A percentile compares a stretch with the other conserved stretches of the same genome.
Evolutionary conservation across 2,329 filamentous ascomycete genomes (phyloP).

Genomic region (Cladophialophora immunda): DNA sequence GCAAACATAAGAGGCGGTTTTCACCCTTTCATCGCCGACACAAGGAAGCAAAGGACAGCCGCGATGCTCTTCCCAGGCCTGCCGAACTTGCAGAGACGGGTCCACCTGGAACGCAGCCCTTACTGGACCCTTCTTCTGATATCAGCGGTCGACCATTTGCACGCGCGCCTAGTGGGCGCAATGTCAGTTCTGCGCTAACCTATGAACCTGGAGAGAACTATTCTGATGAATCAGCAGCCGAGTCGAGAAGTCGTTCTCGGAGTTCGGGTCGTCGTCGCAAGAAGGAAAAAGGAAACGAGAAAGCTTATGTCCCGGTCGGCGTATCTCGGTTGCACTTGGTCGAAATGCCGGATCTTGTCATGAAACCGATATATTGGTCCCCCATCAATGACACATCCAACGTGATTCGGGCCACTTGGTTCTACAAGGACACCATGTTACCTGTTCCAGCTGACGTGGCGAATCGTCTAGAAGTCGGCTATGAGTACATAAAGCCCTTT

Average conservation of each 20-base stretch:
- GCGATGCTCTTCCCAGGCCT: conserved; percentile 40
- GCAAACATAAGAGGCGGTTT: conserved; percentile 46
- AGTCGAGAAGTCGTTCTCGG: conserved; percentile 33
- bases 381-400: conserved; percentile 87
- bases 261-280: conserved; percentile 22
- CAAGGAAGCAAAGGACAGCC: conserved; percentile 44
- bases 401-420: conserved; percentile 91
- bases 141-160: conserved; percentile 61
- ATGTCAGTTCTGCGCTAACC: conserved; percentile 31
- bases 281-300: conserved; percentile 42
- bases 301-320: conserved; percentile 78
- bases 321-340: conserved; percentile 91
- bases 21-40: conserved; percentile 45
- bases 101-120: conserved; percentile 11
- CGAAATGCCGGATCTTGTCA: conserved; percentile 79
- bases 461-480: conserved; percentile 92
- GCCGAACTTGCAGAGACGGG: conserved; percentile 2
- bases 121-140: conserved; percentile 41
- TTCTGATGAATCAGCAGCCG: conserved; percentile 26
- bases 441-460: conserved; percentile 85
- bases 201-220: conserved; percentile 16
- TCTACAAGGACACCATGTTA: conserved; percentile 94
- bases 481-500: conserved; percentile 85
- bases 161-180: conserved; percentile 48
- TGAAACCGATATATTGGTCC: conserved; percentile 98